A percentile compares a stretch with the other conserved stretches of the same genome.
Evolutionary conservation across 2,329 filamentous ascomycete genomes (phyloP).

Genomic region (Cercospora beticola): DNA sequence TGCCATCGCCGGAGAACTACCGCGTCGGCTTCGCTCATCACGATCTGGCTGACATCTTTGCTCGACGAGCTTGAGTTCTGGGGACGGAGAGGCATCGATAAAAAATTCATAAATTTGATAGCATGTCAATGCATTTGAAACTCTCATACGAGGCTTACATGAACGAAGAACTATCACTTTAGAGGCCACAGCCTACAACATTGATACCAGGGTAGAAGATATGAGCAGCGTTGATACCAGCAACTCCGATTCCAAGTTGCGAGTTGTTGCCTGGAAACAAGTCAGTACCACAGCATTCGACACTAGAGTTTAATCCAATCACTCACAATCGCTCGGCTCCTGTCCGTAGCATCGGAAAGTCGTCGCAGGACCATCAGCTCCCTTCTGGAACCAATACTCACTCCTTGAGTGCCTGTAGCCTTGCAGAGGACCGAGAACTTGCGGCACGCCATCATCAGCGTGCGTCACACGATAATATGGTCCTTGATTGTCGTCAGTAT

Average conservation of each 20-base stretch:
- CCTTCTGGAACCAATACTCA: constrained; percentile 13
- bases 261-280: constrained; percentile 13
- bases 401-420: constrained; percentile 10
- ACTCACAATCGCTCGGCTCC: constrained; percentile 10
- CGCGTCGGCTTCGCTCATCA: not conserved
- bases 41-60: not conserved
- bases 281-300: not conserved
- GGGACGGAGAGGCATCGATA: not conserved
- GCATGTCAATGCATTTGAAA: not conserved
- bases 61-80: not conserved
- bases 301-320: not conserved
- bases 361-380: constrained; percentile 9
- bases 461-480: constrained; percentile 19
- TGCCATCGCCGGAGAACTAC: not conserved
- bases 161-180: not conserved
- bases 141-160: not conserved
- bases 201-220: constrained; percentile 17
- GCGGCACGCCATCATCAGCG: constrained; percentile 10
- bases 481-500: not conserved
- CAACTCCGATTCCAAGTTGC: constrained; percentile 12
- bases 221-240: constrained; percentile 19
- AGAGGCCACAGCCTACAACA: not conserved
- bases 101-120: not conserved
- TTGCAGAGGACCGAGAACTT: not conserved
- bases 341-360: constrained; percentile 9